These are phyloP conservation scores for Epichloe sp. DNA, from an alignment of 2,329 filamentous ascomycete genomes.

Conservation along the genomic window DNA sequence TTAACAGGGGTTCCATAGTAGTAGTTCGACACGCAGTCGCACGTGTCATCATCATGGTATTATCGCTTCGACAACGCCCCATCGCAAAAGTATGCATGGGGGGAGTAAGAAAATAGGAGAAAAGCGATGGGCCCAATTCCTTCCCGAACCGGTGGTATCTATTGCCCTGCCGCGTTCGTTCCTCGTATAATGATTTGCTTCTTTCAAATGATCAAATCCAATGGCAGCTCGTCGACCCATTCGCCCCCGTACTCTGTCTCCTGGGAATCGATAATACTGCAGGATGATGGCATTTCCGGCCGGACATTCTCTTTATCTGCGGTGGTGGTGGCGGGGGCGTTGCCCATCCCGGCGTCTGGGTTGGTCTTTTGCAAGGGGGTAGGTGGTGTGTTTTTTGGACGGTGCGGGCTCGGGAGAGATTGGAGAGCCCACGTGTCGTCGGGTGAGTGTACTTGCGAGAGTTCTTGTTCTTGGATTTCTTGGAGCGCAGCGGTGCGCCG, in stretches of 20 bases:
- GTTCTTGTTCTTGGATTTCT: conserved; percentile 15
- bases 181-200: not conserved
- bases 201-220: conserved; percentile 15
- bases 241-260: conserved; percentile 26
- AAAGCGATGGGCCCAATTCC: not conserved
- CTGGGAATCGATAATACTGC: conserved; percentile 16
- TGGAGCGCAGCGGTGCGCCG: conserved; percentile 21
- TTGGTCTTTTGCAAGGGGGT: not conserved
- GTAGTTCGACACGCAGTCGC: no score
- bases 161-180: not conserved
- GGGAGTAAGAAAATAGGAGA: not conserved
- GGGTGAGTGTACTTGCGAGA: conserved; percentile 8
- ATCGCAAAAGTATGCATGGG: no score
- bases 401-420: no score
- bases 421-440: not conserved
- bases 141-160: not conserved
- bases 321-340: not conserved
- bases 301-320: conserved; percentile 15
- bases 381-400: not conserved
- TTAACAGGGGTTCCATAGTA: no score
- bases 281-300: not conserved
- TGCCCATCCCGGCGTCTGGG: not conserved
- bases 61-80: no score
- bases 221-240: conserved; percentile 25
- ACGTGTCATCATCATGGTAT: no score